These are phyloP conservation scores for Chernovozyma sophiae-reginae DNA, from an alignment of 1,139 yeast species.

Conservation along the genomic window DNA sequence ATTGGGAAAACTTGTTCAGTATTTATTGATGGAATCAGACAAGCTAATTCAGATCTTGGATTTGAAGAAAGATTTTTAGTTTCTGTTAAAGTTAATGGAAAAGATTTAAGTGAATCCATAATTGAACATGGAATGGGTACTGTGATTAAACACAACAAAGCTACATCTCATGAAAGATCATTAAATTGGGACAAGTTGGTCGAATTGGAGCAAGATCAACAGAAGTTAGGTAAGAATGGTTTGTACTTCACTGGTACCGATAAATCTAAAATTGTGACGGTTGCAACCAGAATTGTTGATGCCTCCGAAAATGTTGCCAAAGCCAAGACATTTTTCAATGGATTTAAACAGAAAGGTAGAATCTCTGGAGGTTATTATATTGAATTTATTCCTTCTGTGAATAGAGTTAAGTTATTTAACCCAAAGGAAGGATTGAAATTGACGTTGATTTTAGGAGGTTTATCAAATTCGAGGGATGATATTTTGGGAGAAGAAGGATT, in stretches of 20 bases:
- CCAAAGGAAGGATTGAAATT: constrained; percentile 72
- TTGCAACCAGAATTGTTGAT: constrained; percentile 63
- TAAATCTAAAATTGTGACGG: constrained; percentile 47
- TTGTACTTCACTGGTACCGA: constrained; percentile 42
- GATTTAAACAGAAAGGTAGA: constrained; percentile 63
- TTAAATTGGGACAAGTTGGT: constrained; percentile 73
- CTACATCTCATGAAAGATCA: constrained; percentile 64
- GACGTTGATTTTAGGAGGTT: constrained; percentile 73
- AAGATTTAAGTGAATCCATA: constrained; percentile 59
- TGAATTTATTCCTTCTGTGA: constrained; percentile 66
- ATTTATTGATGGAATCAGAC: constrained; percentile 62
- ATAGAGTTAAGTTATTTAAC: constrained; percentile 60
- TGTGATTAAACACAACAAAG: constrained; percentile 76
- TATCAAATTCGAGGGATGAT: constrained; percentile 47
- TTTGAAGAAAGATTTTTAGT: constrained; percentile 67
- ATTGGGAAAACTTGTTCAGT: constrained; percentile 68
- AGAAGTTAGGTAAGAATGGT: constrained; percentile 53
- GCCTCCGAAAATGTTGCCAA: constrained; percentile 72
- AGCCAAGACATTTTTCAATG: constrained; percentile 70
- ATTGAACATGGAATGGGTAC: constrained; percentile 68
- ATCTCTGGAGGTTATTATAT: constrained; percentile 60
- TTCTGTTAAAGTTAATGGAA: constrained; percentile 43
- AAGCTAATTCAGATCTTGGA: constrained; percentile 52
- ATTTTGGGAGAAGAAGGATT: constrained; percentile 50
- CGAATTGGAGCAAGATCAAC: constrained; percentile 65